Evolutionary conservation across 169 alveolate species (phyloP).

Genomic region (Eimeria tenella): DNA sequence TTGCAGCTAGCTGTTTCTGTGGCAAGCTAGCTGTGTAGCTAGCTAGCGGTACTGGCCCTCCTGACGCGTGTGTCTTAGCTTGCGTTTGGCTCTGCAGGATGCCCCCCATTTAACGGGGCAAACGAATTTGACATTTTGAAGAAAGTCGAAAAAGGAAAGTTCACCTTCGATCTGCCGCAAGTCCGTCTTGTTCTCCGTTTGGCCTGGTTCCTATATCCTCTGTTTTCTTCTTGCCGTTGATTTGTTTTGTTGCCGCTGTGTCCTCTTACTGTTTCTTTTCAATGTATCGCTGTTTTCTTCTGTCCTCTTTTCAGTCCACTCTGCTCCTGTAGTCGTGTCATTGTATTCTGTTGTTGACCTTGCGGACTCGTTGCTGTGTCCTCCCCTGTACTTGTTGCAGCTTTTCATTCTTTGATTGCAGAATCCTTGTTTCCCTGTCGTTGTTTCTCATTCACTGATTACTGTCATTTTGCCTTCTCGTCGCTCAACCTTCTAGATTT

Average conservation of each 20-base stretch:
- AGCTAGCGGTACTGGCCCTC: not conserved
- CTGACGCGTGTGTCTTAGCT: constrained; percentile 45
- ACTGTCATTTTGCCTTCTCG: no score
- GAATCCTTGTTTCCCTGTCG: no score
- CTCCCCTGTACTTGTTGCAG: no score
- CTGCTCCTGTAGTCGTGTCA: no score
- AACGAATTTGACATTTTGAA: constrained; percentile 91
- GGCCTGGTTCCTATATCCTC: no score
- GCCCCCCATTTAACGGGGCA: constrained; percentile 94
- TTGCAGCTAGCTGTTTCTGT: not conserved
- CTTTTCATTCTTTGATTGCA: no score
- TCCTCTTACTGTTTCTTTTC: not conserved
- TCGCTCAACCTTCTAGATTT: no score
- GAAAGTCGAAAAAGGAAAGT: constrained; percentile 90
- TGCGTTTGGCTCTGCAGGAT: constrained; percentile 81
- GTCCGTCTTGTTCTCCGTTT: not conserved
- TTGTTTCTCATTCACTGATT: no score
- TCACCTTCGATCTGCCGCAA: constrained; percentile 77
- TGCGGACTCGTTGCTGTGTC: no score
- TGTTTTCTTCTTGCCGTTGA: not conserved
- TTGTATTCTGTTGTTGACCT: no score
- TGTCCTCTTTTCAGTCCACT: no score
- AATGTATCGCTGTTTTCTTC: no score
- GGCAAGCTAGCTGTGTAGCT: constrained; percentile 44
- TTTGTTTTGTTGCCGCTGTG: not conserved